These are phyloP conservation scores for Malassezia cuniculi DNA, from an alignment of 1,284 basidiomycete species.

Conservation along the genomic window DNA sequence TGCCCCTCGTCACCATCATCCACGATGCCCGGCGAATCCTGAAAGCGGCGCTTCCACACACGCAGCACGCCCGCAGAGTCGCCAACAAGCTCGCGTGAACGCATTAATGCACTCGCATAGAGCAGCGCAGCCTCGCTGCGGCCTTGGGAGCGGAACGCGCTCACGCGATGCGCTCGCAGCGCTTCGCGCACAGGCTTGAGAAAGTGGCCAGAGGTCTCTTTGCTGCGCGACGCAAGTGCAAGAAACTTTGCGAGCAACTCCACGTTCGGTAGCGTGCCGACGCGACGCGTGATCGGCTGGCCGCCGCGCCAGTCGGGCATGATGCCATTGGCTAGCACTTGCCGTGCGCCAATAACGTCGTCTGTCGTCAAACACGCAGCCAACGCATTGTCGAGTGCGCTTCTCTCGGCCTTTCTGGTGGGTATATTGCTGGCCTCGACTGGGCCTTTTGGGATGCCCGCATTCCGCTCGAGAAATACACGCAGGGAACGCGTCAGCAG, in stretches of 20 bases:
- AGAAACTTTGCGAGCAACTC: conserved; percentile 7
- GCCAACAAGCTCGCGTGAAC: conserved; percentile 6
- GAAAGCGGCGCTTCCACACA: conserved; percentile 10
- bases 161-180: not conserved
- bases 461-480: too few relatives aligned
- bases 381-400: too few relatives aligned
- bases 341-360: too few relatives aligned
- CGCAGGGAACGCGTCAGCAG: too few relatives aligned
- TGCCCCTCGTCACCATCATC: too few relatives aligned
- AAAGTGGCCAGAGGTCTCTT: conserved; percentile 5
- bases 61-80: conserved; percentile 11
- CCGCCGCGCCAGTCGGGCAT: too few relatives aligned
- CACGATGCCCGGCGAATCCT: conserved; percentile 1
- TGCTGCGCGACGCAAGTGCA: not conserved
- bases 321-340: too few relatives aligned
- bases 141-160: too few relatives aligned
- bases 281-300: not conserved
- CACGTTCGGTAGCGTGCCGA: conserved; percentile 1
- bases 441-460: too few relatives aligned
- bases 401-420: too few relatives aligned
- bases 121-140: not conserved
- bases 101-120: conserved; percentile 10
- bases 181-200: conserved; percentile 9
- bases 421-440: too few relatives aligned
- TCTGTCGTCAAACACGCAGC: too few relatives aligned